Conservation (phyloP, 108 stramenopile genomes). For the Cyclotella kingstonii region DNA sequence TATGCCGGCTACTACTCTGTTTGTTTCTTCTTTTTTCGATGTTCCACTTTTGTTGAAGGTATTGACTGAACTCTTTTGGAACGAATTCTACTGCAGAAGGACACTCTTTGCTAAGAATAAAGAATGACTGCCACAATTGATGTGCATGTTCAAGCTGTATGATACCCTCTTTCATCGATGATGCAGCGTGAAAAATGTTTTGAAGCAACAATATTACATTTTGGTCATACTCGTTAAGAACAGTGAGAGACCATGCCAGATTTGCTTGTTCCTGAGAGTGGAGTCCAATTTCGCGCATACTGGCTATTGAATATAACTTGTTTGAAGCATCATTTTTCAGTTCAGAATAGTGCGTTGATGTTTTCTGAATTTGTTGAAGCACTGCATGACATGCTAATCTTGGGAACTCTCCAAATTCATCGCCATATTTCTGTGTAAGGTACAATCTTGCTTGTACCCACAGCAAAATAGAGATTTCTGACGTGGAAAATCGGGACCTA, state of each 20-base stretch:
- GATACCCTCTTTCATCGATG: constrained; percentile 38
- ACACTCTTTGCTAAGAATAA: constrained; percentile 64
- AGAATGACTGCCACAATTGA: constrained; percentile 86
- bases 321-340: constrained; percentile 15
- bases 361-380: constrained; percentile 35
- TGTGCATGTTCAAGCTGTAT: constrained; percentile 87
- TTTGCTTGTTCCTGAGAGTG: constrained; percentile 83
- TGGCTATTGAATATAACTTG: neutral
- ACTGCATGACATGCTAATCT: constrained; percentile 42
- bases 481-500: constrained; percentile 38
- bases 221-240: constrained; percentile 57
- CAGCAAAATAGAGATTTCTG: constrained; percentile 71
- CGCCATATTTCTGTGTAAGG: constrained; percentile 47
- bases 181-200: constrained; percentile 52
- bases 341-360: too few species aligned
- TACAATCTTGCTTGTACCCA: constrained; percentile 80
- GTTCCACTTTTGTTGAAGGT: constrained; percentile 66
- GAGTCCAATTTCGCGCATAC: constrained; percentile 41
- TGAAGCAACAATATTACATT: constrained; percentile 49
- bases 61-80: constrained; percentile 56
- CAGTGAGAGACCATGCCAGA: constrained; percentile 77
- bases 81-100: constrained; percentile 58
- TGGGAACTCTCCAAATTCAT: constrained; percentile 56
- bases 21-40: constrained; percentile 71
- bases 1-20: constrained; percentile 74